Evolutionary conservation across 495 filamentous ascomycete genomes (phyloP).

Genomic region (Aspergillus wentii): DNA sequence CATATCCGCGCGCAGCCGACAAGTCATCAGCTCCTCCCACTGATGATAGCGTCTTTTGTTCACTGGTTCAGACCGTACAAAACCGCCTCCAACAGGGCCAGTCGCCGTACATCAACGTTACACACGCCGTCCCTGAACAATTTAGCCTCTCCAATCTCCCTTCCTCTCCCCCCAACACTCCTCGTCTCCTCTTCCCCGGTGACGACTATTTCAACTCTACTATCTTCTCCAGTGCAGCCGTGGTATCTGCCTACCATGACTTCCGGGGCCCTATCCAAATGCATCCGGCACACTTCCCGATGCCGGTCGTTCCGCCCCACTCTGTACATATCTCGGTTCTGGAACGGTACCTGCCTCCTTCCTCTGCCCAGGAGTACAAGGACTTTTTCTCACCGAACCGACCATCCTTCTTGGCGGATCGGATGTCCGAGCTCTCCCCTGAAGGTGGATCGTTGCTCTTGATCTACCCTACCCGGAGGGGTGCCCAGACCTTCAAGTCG

Average conservation of each 20-base stretch:
- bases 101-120: slow-evolving; percentile 55
- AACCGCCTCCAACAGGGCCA: slow-evolving; percentile 39
- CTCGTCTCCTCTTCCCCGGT: slow-evolving; percentile 38
- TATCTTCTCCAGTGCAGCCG: slow-evolving; percentile 53
- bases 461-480: slow-evolving; percentile 63
- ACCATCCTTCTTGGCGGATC: slow-evolving; percentile 62
- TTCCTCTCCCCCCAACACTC: slow-evolving; percentile 55
- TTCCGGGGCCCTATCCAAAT: slow-evolving; percentile 43
- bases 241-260: slow-evolving; percentile 51
- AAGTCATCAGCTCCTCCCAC: slow-evolving; percentile 25
- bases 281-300: slow-evolving; percentile 42
- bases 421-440: slow-evolving; percentile 58
- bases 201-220: slow-evolving; percentile 54
- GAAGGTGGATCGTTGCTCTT: slow-evolving; percentile 58
- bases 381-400: slow-evolving; percentile 54
- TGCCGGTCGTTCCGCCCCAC: slow-evolving; percentile 59
- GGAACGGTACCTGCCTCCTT: slow-evolving; percentile 68
- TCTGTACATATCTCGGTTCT: slow-evolving; percentile 62
- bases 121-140: slow-evolving; percentile 57
- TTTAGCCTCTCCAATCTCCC: slow-evolving; percentile 60
- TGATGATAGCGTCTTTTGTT: slow-evolving; percentile 39
- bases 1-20: slow-evolving; percentile 52
- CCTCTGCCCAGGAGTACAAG: slow-evolving; percentile 53
- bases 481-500: slow-evolving; percentile 58
- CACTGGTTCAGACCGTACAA: slow-evolving; percentile 51